Evolutionary conservation across 495 filamentous ascomycete species (phyloP).

Genomic region (Aspergillus saccharolyticus): DNA sequence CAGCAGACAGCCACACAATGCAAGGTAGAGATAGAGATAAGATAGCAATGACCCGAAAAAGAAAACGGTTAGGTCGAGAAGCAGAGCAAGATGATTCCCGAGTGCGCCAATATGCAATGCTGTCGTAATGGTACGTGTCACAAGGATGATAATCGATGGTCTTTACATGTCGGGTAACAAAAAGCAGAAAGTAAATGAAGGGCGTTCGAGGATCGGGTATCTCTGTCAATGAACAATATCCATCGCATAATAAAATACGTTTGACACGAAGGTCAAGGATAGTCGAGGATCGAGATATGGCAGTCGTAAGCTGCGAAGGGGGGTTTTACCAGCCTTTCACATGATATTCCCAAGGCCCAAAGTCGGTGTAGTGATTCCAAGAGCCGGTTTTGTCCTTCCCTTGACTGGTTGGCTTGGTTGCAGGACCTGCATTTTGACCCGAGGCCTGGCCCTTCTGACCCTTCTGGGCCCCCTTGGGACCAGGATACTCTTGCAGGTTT

Average conservation of each 20-base stretch:
- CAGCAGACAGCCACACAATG: conserved; percentile 30
- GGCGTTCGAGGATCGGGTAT: conserved; percentile 23
- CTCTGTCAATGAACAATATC: conserved; percentile 29
- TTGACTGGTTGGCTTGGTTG: conserved; percentile 19
- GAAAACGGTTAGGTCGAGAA: conserved; percentile 24
- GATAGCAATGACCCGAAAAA: conserved; percentile 21
- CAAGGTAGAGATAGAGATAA: conserved; percentile 11
- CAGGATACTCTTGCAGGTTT: conserved; percentile 73
- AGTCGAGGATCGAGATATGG: conserved; percentile 4
- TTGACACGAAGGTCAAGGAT: conserved; percentile 17
- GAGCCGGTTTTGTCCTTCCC: conserved; percentile 49
- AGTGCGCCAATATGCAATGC: conserved; percentile 47
- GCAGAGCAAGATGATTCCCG: conserved; percentile 34
- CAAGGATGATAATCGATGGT: conserved; percentile 25
- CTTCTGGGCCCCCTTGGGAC: conserved; percentile 29
- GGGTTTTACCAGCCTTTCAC: conserved; percentile 58
- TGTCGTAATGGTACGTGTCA: conserved; percentile 44
- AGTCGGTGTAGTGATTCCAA: conserved; percentile 61
- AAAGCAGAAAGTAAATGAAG: conserved; percentile 12
- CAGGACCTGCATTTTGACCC: conserved; percentile 13
- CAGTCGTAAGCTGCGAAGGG: not conserved
- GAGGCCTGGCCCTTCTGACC: conserved; percentile 14
- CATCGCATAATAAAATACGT: conserved; percentile 20
- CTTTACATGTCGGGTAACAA: conserved; percentile 15
- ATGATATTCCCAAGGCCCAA: conserved; percentile 65